Percentiles rank a stretch among this genome's conserved stretches.
Evolutionary conservation across 345 rosid species (phyloP).

Genomic region (Eucalyptus lansdowneana): DNA sequence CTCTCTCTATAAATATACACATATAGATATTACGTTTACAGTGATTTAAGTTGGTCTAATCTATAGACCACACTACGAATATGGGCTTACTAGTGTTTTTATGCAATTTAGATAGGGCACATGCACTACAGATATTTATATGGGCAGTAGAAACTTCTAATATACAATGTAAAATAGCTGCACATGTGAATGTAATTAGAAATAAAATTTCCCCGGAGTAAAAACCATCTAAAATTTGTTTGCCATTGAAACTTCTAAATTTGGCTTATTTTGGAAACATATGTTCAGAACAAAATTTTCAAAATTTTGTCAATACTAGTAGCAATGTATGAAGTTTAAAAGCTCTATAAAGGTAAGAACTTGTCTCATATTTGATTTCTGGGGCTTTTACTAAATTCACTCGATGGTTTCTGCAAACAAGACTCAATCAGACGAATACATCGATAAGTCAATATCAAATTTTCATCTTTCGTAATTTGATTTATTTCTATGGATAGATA

Average conservation of each 20-base stretch:
- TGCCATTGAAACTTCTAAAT: no score
- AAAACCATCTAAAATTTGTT: no score
- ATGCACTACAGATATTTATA: neutral
- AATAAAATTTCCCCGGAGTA: no score
- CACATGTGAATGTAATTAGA: neutral
- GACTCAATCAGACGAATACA: neutral
- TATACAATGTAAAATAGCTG: neutral
- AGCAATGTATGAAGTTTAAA: no score
- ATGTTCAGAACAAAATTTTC: no score
- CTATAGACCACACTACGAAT: neutral
- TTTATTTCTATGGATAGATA: neutral
- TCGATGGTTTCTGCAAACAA: no score
- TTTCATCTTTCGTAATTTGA: neutral
- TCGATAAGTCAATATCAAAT: neutral
- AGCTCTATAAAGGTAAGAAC: no score
- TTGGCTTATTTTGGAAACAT: no score
- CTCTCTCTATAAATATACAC: no score
- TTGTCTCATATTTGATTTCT: no score
- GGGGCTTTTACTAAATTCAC: no score
- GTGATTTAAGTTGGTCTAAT: neutral
- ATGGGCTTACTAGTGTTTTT: neutral
- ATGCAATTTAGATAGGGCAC: neutral
- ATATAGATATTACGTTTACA: neutral
- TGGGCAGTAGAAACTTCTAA: neutral
- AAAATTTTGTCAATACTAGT: no score